Evolutionary conservation across 805 yeast species (phyloP).

Genomic region (Cyberlindnera americana): DNA sequence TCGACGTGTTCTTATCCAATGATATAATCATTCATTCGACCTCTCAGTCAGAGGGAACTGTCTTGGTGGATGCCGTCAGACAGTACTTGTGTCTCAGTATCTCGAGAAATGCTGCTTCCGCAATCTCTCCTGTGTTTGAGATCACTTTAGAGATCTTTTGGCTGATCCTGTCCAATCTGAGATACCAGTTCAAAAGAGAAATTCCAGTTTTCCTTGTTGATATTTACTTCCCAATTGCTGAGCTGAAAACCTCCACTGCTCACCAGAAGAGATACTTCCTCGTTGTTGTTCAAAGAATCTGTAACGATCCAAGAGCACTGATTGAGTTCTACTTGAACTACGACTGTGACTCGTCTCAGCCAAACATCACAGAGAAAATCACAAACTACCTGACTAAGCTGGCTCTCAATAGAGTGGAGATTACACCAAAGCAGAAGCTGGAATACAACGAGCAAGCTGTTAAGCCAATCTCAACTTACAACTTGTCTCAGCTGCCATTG

Average conservation of each 20-base stretch:
- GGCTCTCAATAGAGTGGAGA: slow-evolving; percentile 68
- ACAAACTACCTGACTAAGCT: slow-evolving; percentile 68
- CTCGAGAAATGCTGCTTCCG: slow-evolving; percentile 89
- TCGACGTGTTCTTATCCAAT: slow-evolving; percentile 69
- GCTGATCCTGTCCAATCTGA: slow-evolving; percentile 76
- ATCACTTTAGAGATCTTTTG: slow-evolving; percentile 90
- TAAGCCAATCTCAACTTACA: slow-evolving; percentile 68
- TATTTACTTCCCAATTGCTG: slow-evolving; percentile 90
- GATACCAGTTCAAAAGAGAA: slow-evolving; percentile 87
- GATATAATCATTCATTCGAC: slow-evolving; percentile 49
- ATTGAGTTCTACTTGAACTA: slow-evolving; percentile 93
- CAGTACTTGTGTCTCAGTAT: slow-evolving; percentile 80
- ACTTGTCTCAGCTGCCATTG: slow-evolving; percentile 69
- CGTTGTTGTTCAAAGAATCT: slow-evolving; percentile 73
- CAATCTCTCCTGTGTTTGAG: slow-evolving; percentile 88
- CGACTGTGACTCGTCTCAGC: slow-evolving; percentile 81
- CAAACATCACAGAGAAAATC: slow-evolving; percentile 81
- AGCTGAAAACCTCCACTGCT: slow-evolving; percentile 83
- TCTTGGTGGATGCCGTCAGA: slow-evolving; percentile 74
- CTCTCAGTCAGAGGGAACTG: slow-evolving; percentile 50
- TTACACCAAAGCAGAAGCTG: slow-evolving; percentile 63
- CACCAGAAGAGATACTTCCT: slow-evolving; percentile 91
- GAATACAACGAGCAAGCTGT: slow-evolving; percentile 49
- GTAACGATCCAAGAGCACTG: slow-evolving; percentile 84
- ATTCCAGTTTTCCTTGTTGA: slow-evolving; percentile 92